Percentiles rank a stretch among this genome's conserved stretches.
Evolutionary conservation across 768 basidiomycete species (phyloP).

Genomic region (Mycena venus): DNA sequence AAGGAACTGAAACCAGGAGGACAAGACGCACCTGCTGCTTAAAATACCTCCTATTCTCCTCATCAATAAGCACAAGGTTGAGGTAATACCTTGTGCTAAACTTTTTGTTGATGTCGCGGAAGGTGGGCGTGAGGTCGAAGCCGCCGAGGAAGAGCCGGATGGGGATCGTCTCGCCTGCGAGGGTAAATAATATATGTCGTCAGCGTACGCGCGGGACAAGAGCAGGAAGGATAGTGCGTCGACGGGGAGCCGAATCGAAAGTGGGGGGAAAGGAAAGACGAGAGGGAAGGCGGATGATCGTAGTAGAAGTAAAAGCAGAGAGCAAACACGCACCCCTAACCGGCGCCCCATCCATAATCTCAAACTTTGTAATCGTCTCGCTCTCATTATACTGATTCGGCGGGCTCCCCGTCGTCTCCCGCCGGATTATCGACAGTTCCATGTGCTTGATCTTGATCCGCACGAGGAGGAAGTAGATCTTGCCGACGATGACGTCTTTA

Average conservation of each 20-base stretch:
- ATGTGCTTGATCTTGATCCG: conserved; percentile 99
- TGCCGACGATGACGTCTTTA: conserved; percentile 99
- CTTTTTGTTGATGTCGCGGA: conserved; percentile 99
- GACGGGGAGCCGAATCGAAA: background rate
- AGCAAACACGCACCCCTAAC: conserved; percentile 77
- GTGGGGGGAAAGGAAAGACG: background rate
- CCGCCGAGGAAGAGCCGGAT: conserved; percentile 98
- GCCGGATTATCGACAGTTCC: conserved; percentile 97
- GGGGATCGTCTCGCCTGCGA: conserved; percentile 94
- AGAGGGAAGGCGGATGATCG: background rate
- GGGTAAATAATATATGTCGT: too few species aligned
- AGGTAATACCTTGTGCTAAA: conserved; percentile 98
- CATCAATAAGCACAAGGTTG: conserved; percentile 96
- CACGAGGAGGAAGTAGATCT: conserved; percentile 98
- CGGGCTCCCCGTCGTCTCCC: conserved; percentile 96
- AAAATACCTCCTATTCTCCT: conserved; percentile 98
- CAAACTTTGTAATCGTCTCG: conserved; percentile 99
- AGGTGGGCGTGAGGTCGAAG: conserved; percentile 98
- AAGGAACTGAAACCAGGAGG: background rate
- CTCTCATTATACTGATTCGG: conserved; percentile 99
- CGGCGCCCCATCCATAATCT: conserved; percentile 99
- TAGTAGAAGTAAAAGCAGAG: background rate
- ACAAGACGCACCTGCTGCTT: conserved; percentile 84
- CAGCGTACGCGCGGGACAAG: background rate
- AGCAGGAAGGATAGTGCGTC: background rate